Conservation (phyloP, 2,329 filamentous ascomycete species). For the Claviceps spartinae region DNA sequence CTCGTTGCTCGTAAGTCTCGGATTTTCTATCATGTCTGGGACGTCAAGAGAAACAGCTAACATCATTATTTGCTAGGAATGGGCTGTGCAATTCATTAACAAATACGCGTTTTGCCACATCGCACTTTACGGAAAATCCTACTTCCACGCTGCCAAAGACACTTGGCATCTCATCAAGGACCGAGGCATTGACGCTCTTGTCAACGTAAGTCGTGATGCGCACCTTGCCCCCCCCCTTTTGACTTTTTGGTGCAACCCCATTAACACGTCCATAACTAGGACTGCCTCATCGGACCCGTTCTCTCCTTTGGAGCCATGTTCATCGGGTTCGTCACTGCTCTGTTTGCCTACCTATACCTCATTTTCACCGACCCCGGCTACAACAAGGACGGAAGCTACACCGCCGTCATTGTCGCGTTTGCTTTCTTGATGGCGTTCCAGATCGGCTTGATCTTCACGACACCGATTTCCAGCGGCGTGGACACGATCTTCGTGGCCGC, state of each 20-base stretch:
- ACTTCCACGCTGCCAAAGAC: conserved; percentile 74
- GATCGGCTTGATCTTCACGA: conserved; percentile 80
- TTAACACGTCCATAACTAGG: conserved; percentile 22
- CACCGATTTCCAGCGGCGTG: conserved; percentile 75
- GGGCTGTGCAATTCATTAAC: conserved; percentile 81
- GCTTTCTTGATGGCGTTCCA: conserved; percentile 83
- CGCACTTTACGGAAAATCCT: conserved; percentile 80
- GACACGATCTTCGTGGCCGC: conserved; percentile 82
- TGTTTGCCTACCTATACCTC: conserved; percentile 80
- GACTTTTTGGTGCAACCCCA: neutral
- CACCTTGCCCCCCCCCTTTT: too few species aligned
- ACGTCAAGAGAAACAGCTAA: neutral
- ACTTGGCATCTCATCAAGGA: conserved; percentile 88
- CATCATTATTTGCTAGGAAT: conserved; percentile 34
- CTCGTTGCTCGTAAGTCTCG: conserved; percentile 35
- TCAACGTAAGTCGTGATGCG: conserved; percentile 40
- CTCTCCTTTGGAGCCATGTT: conserved; percentile 69
- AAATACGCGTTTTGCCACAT: conserved; percentile 89
- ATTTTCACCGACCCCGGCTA: conserved; percentile 68
- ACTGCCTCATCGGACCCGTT: conserved; percentile 67
- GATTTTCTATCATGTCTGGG: neutral
- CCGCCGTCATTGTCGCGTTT: conserved; percentile 68
- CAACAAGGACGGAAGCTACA: conserved; percentile 55
- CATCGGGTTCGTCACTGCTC: conserved; percentile 67
- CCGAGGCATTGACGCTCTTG: conserved; percentile 76